These are phyloP conservation scores for Magnaporthales sp. DNA, from an alignment of 2,329 filamentous ascomycete species.

Conservation along the genomic window DNA sequence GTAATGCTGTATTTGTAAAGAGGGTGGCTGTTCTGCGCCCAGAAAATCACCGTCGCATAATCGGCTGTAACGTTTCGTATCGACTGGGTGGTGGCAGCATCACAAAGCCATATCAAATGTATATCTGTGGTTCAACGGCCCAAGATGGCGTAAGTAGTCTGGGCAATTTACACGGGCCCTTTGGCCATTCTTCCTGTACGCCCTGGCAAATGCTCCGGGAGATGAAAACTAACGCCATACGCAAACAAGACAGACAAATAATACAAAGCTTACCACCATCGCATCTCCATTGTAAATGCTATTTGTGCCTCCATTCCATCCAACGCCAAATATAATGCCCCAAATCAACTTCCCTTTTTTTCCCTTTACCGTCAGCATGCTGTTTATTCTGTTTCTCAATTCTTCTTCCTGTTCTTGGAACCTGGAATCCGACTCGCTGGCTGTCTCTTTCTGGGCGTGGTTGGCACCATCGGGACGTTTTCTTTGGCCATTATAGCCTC, in stretches of 20 bases:
- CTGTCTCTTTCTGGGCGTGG: neutral
- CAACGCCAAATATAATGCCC: neutral
- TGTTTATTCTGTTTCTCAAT: neutral
- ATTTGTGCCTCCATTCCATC: neutral
- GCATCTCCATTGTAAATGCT: neutral
- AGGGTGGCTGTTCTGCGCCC: neutral
- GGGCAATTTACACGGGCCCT: neutral
- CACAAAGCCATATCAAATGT: neutral
- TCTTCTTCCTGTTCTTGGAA: neutral
- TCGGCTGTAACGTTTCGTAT: neutral
- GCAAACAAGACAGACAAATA: neutral
- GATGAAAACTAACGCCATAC: neutral
- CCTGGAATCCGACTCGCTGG: neutral
- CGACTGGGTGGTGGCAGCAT: neutral
- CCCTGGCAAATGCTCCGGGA: neutral
- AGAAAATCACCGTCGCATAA: neutral
- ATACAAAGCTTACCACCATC: neutral
- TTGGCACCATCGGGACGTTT: neutral
- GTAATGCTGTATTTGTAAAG: neutral
- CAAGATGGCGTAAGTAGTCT: neutral
- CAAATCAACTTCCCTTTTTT: neutral
- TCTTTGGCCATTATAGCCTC: neutral
- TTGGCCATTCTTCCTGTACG: neutral
- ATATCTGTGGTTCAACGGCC: neutral
- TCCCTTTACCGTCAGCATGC: neutral